Conservation (phyloP, 1,139 yeast species). For the Tardiomyces depauwii region DNA sequence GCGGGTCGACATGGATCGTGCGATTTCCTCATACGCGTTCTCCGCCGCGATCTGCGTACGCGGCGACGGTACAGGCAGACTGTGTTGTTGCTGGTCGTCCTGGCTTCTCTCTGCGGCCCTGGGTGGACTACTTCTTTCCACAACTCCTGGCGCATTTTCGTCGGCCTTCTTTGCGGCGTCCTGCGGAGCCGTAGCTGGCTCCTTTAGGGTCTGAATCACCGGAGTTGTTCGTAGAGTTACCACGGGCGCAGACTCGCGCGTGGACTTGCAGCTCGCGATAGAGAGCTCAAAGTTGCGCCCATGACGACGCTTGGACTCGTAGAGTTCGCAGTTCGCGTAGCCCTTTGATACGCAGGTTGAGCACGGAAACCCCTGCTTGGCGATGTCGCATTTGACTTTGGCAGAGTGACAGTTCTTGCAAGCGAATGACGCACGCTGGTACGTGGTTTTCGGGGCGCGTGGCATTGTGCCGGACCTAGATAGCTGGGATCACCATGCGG, state of each 20-base stretch:
- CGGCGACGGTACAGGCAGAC: no score
- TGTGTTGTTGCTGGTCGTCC: no score
- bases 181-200: no score
- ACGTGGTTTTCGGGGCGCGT: background rate
- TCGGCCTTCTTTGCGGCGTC: no score
- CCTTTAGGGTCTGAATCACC: no score
- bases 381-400: conserved; percentile 8
- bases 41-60: background rate
- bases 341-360: conserved; percentile 6
- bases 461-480: background rate
- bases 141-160: no score
- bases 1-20: background rate
- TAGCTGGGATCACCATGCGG: no score
- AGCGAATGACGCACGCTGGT: conserved; percentile 4
- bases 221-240: no score
- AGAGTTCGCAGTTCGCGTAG: conserved; percentile 2
- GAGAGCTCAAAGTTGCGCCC: conserved; percentile 1
- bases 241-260: no score
- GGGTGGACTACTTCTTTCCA: no score
- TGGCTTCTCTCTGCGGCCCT: no score
- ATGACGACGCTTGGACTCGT: conserved; percentile 5
- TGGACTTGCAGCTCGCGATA: background rate
- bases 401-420: conserved; percentile 7
- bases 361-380: conserved; percentile 7
- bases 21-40: background rate